Base-by-base conservation (phyloP, 257 asterid genomes). In the Fraxinus americana region DNA sequence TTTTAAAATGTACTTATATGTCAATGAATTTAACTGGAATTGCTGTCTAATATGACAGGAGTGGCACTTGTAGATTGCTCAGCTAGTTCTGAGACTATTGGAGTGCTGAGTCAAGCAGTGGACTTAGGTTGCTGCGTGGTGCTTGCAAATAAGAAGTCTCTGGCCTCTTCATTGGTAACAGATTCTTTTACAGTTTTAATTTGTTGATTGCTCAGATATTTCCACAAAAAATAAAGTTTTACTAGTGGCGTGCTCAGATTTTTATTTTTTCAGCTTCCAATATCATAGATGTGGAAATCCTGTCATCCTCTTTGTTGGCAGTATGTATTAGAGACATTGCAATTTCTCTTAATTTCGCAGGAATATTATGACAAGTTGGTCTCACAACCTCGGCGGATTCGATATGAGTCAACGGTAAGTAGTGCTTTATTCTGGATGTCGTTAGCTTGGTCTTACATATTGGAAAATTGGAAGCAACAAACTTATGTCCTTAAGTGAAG, bases 381-480 rank as follows among this genome's bases (percentile, higher is more conserved):
- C 13, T 88, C 93, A 59, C 89, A 86, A 63, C 93, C 94, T 82
- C 95, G 97, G 45, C 87, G 80, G 71, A 84, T 92, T 73, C 86
- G 97, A 83, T 89, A 94, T 17, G 99, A 94, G 84, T 94, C 99
- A 45, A 92, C 98, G 50, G 99, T 92, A 82, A 91, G 98, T 85
- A 25, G 77, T 80, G 52, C 67, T 82, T 65, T 35, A 57, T 78
- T 84, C 52, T 75, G 75, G 43, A 59, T 73, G 83, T 38, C 14
- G 59, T 16, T 69, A 72, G 75, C 45, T 71, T 75, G 72, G 21
- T 21, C 38, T 71, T 67, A 38, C 74, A 4, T 36, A 43, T 71
- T 77, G 32, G 66, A 57, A 65, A 65, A 29, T 32, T 45, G 34
- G 34, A 23, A 19, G 6, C 19, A 5, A 43, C 69, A 63, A 3